Evolutionary conservation across 2,329 filamentous ascomycete species (phyloP).

Genomic region (Cladorrhinum sp.): DNA sequence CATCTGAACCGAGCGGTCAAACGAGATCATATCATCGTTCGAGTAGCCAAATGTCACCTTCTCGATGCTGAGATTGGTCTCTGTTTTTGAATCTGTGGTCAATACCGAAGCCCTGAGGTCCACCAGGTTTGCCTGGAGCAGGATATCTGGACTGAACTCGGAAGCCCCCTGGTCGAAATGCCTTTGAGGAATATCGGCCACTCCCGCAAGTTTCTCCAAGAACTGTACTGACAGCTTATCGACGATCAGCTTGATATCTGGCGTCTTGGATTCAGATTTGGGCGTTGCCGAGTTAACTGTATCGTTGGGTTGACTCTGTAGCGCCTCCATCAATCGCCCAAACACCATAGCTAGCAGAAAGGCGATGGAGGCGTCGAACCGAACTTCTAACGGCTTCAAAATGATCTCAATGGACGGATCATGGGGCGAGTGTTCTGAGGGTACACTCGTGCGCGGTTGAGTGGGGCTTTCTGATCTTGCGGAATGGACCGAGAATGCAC

Average conservation of each 20-base stretch:
- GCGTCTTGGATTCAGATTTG: conserved; percentile 26
- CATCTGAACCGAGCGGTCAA: conserved; percentile 56
- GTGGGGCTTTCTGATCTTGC: conserved; percentile 29
- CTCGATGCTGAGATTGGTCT: conserved; percentile 47
- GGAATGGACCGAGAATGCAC: conserved; percentile 55
- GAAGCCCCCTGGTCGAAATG: conserved; percentile 40
- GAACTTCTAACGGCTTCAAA: conserved; percentile 50
- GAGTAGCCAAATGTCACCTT: conserved; percentile 62
- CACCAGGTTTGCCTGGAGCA: conserved; percentile 49
- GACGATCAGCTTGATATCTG: conserved; percentile 43
- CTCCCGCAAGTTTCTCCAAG: conserved; percentile 51
- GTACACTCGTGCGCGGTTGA: conserved; percentile 22
- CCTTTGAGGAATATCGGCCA: conserved; percentile 49
- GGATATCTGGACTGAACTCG: conserved; percentile 46
- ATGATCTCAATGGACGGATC: conserved; percentile 44
- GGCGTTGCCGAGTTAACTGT: conserved; percentile 12
- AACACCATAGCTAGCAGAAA: conserved; percentile 53
- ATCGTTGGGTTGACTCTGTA: conserved; percentile 33
- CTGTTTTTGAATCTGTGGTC: conserved; percentile 28
- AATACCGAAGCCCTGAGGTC: conserved; percentile 39
- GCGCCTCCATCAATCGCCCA: conserved; percentile 46
- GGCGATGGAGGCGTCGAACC: conserved; percentile 56
- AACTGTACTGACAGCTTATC: conserved; percentile 54
- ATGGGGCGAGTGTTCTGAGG: conserved; percentile 26
- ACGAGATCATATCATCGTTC: conserved; percentile 60